Evolutionary conservation across 2,329 filamentous ascomycete species (phyloP).

Genomic region (Ophiosphaerella narmari): DNA sequence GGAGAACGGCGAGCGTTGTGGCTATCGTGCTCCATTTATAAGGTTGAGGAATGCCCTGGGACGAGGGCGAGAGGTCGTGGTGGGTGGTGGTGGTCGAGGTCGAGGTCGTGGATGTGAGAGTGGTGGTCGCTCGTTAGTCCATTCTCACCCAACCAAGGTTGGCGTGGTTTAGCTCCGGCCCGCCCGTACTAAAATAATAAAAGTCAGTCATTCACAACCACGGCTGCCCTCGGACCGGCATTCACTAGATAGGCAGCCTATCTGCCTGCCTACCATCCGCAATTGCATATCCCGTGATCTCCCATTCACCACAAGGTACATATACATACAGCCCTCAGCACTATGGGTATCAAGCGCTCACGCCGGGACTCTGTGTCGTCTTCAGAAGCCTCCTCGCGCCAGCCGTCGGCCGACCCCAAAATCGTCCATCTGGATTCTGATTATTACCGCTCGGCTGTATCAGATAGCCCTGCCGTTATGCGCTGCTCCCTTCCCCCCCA

Average conservation of each 20-base stretch:
- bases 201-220: too few relatives aligned
- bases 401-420: constrained; percentile 43
- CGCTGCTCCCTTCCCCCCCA: constrained; percentile 84
- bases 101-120: too few relatives aligned
- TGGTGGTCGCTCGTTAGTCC: background rate
- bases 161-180: too few relatives aligned
- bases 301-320: too few relatives aligned
- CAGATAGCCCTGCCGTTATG: constrained; percentile 60
- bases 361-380: constrained; percentile 56
- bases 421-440: constrained; percentile 60
- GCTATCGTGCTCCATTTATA: constrained; percentile 65
- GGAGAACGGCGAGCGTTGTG: constrained; percentile 51
- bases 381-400: constrained; percentile 43
- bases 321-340: background rate
- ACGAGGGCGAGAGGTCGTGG: constrained; percentile 39
- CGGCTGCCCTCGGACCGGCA: background rate
- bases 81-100: background rate
- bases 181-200: too few relatives aligned
- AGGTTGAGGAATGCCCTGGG: constrained; percentile 37
- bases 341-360: constrained; percentile 64
- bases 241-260: too few relatives aligned
- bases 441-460: constrained; percentile 18
- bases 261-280: background rate
- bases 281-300: constrained; percentile 15
- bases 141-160: too few relatives aligned